A percentile compares a stretch with the other conserved stretches of the same genome.
Conservation (phyloP, 2,329 filamentous ascomycete genomes). For the Dichotomopilus funicola region DNA sequence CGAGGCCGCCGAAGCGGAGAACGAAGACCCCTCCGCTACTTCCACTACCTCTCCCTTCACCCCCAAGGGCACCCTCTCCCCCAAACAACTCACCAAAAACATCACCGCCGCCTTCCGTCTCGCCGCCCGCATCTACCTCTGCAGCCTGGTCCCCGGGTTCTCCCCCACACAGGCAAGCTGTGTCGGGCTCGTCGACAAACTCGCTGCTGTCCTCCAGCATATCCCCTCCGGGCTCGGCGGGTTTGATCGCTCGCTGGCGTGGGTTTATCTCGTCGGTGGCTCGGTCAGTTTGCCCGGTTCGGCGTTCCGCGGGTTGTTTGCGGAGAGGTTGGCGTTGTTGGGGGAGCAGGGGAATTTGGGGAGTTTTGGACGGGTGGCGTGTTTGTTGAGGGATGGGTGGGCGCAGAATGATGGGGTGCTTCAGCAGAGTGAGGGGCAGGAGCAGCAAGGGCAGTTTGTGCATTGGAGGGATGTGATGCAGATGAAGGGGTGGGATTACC, state of each 20-base stretch:
- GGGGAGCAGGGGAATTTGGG: conserved; percentile 74
- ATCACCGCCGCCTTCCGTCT: conserved; percentile 87
- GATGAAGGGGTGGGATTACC: conserved; percentile 84
- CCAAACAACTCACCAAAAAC: conserved; percentile 78
- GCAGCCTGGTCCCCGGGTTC: conserved; percentile 86
- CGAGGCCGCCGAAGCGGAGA: conserved; percentile 53
- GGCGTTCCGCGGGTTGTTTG: conserved; percentile 70
- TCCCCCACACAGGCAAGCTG: conserved; percentile 67
- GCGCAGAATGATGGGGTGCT: conserved; percentile 55
- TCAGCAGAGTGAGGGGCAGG: conserved; percentile 17
- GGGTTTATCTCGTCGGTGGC: conserved; percentile 87
- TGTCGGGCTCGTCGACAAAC: conserved; percentile 68
- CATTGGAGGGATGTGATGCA: conserved; percentile 95
- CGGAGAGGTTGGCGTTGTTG: conserved; percentile 65
- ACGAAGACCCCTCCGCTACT: no score
- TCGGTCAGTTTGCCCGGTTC: conserved; percentile 67
- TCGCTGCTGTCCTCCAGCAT: conserved; percentile 68
- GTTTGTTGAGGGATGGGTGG: conserved; percentile 80
- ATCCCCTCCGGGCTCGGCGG: conserved; percentile 77
- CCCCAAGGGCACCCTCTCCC: conserved; percentile 66
- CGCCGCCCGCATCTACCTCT: conserved; percentile 93
- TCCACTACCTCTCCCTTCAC: conserved; percentile 55
- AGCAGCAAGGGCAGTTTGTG: conserved; percentile 47
- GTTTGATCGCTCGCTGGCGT: conserved; percentile 84
- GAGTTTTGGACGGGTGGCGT: conserved; percentile 76